phyloP scores from a whole-genome alignment of 495 filamentous ascomycete species.

The Bacidia rubella region DNA sequence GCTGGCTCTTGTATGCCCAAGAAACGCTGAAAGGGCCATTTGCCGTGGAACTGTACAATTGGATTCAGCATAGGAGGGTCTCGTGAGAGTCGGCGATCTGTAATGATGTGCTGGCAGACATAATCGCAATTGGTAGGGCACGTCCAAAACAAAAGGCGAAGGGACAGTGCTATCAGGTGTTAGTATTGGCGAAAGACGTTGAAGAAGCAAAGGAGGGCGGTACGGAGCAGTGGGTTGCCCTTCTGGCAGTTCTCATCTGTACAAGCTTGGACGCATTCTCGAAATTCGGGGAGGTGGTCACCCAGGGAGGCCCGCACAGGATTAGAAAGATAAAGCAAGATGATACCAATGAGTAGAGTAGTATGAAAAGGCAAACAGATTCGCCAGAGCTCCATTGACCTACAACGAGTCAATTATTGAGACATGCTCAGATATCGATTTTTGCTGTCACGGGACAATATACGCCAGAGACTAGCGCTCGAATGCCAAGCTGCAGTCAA shows the following conservation, averaged over 20 bases:
- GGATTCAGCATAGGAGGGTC: conserved; percentile 49
- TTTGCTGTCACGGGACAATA: background rate
- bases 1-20: conserved; percentile 90
- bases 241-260: conserved; percentile 60
- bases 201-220: conserved; percentile 14
- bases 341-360: conserved; percentile 3
- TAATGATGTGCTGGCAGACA: conserved; percentile 91
- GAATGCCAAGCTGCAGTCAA: no score
- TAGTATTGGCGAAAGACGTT: conserved; percentile 10
- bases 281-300: conserved; percentile 81
- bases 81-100: conserved; percentile 51
- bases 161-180: conserved; percentile 28
- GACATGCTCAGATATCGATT: background rate
- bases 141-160: conserved; percentile 41
- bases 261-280: conserved; percentile 81
- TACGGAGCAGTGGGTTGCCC: conserved; percentile 35
- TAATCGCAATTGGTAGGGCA: conserved; percentile 95
- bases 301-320: conserved; percentile 59
- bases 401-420: background rate
- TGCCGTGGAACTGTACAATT: conserved; percentile 92
- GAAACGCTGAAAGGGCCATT: conserved; percentile 91
- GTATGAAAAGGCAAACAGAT: background rate
- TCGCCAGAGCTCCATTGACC: background rate
- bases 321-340: conserved; percentile 29
- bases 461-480: no score